Percentiles rank a stretch among this genome's conserved stretches.
Conservation (phyloP, 2,329 filamentous ascomycete species). For the Aspergillus fijiensis region DNA sequence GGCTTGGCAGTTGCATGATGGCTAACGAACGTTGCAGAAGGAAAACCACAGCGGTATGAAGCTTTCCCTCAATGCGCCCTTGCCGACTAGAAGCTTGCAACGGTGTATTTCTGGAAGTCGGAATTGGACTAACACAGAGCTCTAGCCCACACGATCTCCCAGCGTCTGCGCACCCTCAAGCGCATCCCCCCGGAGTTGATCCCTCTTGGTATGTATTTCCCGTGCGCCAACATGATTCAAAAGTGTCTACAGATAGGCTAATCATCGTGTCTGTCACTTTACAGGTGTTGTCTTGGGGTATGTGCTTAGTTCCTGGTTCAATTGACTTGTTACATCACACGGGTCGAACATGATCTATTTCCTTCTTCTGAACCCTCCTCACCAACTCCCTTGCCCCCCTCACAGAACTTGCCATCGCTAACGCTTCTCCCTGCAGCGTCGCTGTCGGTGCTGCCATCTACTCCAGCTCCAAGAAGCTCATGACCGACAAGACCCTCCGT, state of each 20-base stretch:
- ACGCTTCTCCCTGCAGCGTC: slow-evolving; percentile 46
- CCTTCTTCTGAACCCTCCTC: slow-evolving; percentile 7
- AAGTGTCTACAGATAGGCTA: slow-evolving; percentile 2
- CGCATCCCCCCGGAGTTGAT: slow-evolving; percentile 91
- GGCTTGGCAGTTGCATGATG: slow-evolving; percentile 23
- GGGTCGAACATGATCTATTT: slow-evolving; percentile 7
- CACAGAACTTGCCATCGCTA: slow-evolving; percentile 16
- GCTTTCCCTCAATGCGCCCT: slow-evolving; percentile 12
- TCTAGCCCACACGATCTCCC: slow-evolving; percentile 91
- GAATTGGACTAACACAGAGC: slow-evolving; percentile 27
- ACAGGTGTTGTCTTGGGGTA: slow-evolving; percentile 83
- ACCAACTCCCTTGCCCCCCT: slow-evolving; percentile 17
- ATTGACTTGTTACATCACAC: slow-evolving; percentile 8
- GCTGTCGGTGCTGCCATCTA: slow-evolving; percentile 77
- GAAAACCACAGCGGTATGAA: slow-evolving; percentile 62
- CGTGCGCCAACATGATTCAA: slow-evolving; percentile 5
- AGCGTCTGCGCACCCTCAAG: slow-evolving; percentile 86
- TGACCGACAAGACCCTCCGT: slow-evolving; percentile 88
- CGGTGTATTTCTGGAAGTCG: background rate
- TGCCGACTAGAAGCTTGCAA: slow-evolving; percentile 5
- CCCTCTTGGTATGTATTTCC: slow-evolving; percentile 72
- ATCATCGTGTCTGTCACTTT: slow-evolving; percentile 28
- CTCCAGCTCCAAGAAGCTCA: slow-evolving; percentile 78
- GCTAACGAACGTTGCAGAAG: slow-evolving; percentile 55
- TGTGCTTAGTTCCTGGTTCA: slow-evolving; percentile 38